Conservation (phyloP, 345 rosid species). For the Dimocarpus longan region DNA sequence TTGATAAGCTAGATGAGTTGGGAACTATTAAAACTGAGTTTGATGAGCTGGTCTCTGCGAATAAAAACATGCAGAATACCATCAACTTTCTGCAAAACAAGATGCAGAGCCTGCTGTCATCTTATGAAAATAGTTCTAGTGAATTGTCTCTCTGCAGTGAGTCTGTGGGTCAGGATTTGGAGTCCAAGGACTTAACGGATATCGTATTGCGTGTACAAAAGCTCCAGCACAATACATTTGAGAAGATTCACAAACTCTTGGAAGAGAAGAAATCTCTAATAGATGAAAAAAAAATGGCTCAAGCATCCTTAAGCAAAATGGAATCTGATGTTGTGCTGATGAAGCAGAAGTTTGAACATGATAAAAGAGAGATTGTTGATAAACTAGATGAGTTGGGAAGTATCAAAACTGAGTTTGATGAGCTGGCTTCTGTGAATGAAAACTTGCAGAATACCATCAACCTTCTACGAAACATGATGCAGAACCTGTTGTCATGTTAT, state of each 20-base stretch:
- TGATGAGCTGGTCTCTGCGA: slow-evolving; percentile 45
- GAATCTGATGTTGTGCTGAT: slow-evolving; percentile 51
- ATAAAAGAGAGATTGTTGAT: slow-evolving; percentile 37
- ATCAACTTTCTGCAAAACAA: slow-evolving; percentile 40
- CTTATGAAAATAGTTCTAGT: slow-evolving; percentile 42
- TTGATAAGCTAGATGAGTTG: slow-evolving; percentile 44
- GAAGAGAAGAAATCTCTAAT: slow-evolving; percentile 54
- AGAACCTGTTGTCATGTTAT: slow-evolving; percentile 42
- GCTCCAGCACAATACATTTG: slow-evolving; percentile 50
- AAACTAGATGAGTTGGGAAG: slow-evolving; percentile 41
- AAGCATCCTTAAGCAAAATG: slow-evolving; percentile 37
- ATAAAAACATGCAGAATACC: slow-evolving; percentile 49
- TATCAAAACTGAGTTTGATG: slow-evolving; percentile 44
- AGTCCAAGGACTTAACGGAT: slow-evolving; percentile 46
- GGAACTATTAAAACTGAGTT: slow-evolving; percentile 35
- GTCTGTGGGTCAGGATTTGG: slow-evolving; percentile 35
- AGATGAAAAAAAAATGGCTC: slow-evolving; percentile 50
- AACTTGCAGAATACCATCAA: slow-evolving; percentile 44
- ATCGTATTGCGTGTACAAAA: slow-evolving; percentile 46
- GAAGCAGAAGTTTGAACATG: slow-evolving; percentile 60
- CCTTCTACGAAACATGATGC: slow-evolving; percentile 44
- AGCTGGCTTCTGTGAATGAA: slow-evolving; percentile 47
- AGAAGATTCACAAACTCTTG: slow-evolving; percentile 45
- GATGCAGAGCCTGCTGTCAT: slow-evolving; percentile 42
- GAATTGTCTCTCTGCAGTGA: slow-evolving; percentile 36